Base-by-base conservation (phyloP, 352 stramenopile species). In the Peronospora destructor region DNA sequence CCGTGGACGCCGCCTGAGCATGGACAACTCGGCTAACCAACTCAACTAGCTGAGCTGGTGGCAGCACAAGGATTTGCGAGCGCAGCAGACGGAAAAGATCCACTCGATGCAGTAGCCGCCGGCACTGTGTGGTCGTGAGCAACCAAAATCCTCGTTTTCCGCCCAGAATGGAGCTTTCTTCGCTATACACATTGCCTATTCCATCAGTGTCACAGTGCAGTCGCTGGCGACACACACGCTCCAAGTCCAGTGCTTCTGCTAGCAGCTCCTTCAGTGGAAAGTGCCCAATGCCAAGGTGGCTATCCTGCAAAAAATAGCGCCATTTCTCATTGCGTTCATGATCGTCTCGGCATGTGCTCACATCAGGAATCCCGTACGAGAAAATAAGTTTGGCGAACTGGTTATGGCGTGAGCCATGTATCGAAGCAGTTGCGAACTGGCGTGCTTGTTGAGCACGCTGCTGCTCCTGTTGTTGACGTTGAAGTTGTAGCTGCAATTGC, bases 351-450 rank as follows among this genome's bases (percentile, higher is more conserved):
- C 78, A 91, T n/a, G 58, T 66, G 10, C 72, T 67, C 3, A 75
- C 66, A 45, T 93, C 78, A 0, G 84, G 84, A 25, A 94, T 84
- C 6, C 84, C 84, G 21, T 76, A 84, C 14, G 73, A 72, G 47
- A 87, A 87, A 32, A 91, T 49, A 28, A 91, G 67, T 45, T 85
- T 87, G 2, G 82, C 80, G 48, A 94, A 94, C 13, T 80, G 73
- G 32, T 76, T 80, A 35, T 82, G 72, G 6, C 74, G 80, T 0
- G 59, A 53, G 5, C 56, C 52, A 32, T 64, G 30, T 29, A 51
- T 46, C 47, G 55, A 64, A 6, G 56, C 38, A 13, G 25, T 59
- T 3, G 49, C 30, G 10, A 57, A 57, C 11, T 59, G 49, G 11
- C 44, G 46, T 2, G 47, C 34, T 53, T 66, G 43, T 35, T 61